These are phyloP conservation scores for Aspergillus spinulosporus DNA, from an alignment of 2,329 filamentous ascomycete genomes.

Conservation along the genomic window DNA sequence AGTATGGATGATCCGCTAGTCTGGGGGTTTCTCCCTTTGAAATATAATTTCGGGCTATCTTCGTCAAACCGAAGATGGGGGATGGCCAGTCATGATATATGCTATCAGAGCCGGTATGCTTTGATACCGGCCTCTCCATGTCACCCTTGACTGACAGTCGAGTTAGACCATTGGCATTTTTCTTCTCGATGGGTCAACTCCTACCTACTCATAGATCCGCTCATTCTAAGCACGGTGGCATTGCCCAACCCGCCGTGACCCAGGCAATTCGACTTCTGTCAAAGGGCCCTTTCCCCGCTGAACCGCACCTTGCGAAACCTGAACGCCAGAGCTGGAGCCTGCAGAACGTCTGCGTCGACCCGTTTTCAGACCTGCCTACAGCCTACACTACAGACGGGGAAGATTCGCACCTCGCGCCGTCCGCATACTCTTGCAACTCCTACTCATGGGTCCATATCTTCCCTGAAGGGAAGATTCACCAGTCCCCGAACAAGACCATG, in stretches of 20 bases:
- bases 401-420: constrained; percentile 65
- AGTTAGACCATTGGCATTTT: constrained; percentile 64
- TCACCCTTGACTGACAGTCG: neutral
- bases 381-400: constrained; percentile 43
- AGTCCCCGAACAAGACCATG: constrained; percentile 74
- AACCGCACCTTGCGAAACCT: constrained; percentile 45
- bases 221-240: constrained; percentile 76
- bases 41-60: constrained; percentile 68
- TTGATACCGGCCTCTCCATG: neutral
- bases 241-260: constrained; percentile 85
- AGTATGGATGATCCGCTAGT: constrained; percentile 93
- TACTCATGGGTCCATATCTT: constrained; percentile 93
- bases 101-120: constrained; percentile 77
- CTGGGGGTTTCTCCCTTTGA: constrained; percentile 82
- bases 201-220: constrained; percentile 81
- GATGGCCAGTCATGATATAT: constrained; percentile 91
- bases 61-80: constrained; percentile 75
- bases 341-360: constrained; percentile 48
- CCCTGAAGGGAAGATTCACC: constrained; percentile 91
- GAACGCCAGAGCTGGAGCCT: constrained; percentile 41
- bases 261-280: constrained; percentile 85
- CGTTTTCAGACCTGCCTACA: constrained; percentile 46
- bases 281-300: constrained; percentile 57
- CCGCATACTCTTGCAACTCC: constrained; percentile 67
- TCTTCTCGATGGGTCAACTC: constrained; percentile 88